A percentile compares a stretch with the other conserved stretches of the same genome.
Evolutionary conservation across 2,329 filamentous ascomycete species (phyloP).

Genomic region (Fusarium bactridioides): DNA sequence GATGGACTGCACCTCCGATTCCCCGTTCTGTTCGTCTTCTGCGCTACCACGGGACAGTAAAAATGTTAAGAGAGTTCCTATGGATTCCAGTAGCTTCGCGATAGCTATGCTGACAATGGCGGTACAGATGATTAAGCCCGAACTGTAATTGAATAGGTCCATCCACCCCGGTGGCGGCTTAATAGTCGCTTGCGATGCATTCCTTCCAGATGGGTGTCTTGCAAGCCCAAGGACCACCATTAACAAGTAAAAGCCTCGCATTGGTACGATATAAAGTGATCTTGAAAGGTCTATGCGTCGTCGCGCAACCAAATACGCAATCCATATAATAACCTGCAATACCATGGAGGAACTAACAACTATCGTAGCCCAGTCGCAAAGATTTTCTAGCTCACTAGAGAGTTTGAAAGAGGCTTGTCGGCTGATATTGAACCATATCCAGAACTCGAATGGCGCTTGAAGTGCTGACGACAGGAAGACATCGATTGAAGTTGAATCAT

Average conservation of each 20-base stretch:
- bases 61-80: not conserved
- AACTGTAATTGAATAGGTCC: not conserved
- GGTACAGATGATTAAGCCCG: not conserved
- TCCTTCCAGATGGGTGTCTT: not conserved
- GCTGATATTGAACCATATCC: conserved; percentile 11
- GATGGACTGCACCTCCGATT: not conserved
- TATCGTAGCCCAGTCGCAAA: not conserved
- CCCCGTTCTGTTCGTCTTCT: not conserved
- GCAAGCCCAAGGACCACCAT: fast-evolving
- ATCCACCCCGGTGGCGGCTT: not conserved
- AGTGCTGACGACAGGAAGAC: not conserved
- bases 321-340: not conserved
- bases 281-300: not conserved
- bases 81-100: not conserved
- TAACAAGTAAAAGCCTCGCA: not conserved
- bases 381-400: fast-evolving
- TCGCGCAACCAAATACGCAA: not conserved
- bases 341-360: not conserved
- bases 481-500: fast-evolving
- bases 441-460: not conserved
- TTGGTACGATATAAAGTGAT: not conserved
- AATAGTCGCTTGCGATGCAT: not conserved
- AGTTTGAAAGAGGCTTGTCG: not conserved
- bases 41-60: too few species aligned
- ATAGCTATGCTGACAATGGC: not conserved